Evolutionary conservation across 2,329 filamentous ascomycete species (phyloP).

Genomic region (Calonectria ilicicola): DNA sequence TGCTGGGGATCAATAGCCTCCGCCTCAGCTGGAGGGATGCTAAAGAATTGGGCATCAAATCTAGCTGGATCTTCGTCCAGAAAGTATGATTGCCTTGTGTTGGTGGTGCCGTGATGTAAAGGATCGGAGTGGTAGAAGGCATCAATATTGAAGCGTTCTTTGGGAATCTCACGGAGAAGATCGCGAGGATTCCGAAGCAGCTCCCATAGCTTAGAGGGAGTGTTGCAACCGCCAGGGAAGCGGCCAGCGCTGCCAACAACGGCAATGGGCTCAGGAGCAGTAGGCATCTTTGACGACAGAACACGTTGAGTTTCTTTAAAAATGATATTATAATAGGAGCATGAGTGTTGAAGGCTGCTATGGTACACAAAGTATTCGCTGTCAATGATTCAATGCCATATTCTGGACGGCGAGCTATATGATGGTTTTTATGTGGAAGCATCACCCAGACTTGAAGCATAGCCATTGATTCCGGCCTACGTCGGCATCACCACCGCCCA

Average conservation of each 20-base stretch:
- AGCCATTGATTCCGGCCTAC: neutral
- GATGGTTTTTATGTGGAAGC: neutral
- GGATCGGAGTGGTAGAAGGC: neutral
- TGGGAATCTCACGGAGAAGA: neutral
- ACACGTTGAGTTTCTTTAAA: neutral
- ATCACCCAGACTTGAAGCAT: neutral
- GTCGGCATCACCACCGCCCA: neutral
- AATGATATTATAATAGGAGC: neutral
- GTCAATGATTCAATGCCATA: neutral
- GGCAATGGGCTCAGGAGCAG: slow-evolving; percentile 37
- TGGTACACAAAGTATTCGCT: neutral
- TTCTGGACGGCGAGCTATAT: neutral
- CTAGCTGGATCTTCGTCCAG: slow-evolving; percentile 37
- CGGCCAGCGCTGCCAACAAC: neutral
- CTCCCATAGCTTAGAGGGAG: neutral
- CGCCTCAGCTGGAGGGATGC: slow-evolving; percentile 34
- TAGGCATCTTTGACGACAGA: neutral
- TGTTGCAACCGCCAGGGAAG: neutral
- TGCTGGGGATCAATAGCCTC: slow-evolving; percentile 45
- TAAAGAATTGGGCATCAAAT: slow-evolving; percentile 38
- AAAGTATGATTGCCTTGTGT: slow-evolving; percentile 43
- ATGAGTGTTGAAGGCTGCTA: neutral
- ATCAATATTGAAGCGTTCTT: neutral
- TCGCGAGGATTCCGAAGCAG: neutral
- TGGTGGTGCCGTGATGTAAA: neutral